These are phyloP conservation scores for Paramecium tetraurelia DNA, from an alignment of 73 alveolate species.

Conservation along the genomic window DNA sequence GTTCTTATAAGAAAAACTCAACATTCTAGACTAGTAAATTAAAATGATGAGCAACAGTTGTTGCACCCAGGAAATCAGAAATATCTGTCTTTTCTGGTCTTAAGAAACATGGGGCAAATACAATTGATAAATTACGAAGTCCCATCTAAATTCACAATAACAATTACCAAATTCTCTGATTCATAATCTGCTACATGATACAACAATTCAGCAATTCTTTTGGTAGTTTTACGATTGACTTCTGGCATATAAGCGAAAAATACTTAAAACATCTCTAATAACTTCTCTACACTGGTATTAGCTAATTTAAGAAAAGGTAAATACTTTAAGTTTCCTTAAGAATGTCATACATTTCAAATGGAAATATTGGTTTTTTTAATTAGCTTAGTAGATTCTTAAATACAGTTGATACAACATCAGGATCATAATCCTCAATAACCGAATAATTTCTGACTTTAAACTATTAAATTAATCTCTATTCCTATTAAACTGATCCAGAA, in stretches of 20 bases:
- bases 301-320: neutral
- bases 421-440: neutral
- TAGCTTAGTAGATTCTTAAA: neutral
- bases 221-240: neutral
- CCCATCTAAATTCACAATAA: neutral
- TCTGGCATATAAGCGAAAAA: slow-evolving; percentile 9
- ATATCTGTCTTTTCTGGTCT: neutral
- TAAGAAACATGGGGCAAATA: slow-evolving; percentile 31
- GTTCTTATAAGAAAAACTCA: neutral
- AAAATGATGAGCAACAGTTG: slow-evolving; percentile 4
- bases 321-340: neutral
- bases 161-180: neutral
- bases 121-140: neutral
- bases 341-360: slow-evolving; percentile 11
- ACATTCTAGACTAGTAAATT: neutral
- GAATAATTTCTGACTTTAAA: neutral
- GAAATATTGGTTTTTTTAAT: neutral
- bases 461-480: neutral
- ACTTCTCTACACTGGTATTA: neutral
- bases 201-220: neutral
- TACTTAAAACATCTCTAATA: slow-evolving; percentile 27
- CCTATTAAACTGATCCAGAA: neutral
- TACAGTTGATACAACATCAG: slow-evolving; percentile 28
- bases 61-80: neutral
- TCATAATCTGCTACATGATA: slow-evolving; percentile 36